Percentiles rank a stretch among this genome's conserved stretches.
Evolutionary conservation across 352 stramenopile species (phyloP).

Genomic region (Pseudoperonospora humuli): DNA sequence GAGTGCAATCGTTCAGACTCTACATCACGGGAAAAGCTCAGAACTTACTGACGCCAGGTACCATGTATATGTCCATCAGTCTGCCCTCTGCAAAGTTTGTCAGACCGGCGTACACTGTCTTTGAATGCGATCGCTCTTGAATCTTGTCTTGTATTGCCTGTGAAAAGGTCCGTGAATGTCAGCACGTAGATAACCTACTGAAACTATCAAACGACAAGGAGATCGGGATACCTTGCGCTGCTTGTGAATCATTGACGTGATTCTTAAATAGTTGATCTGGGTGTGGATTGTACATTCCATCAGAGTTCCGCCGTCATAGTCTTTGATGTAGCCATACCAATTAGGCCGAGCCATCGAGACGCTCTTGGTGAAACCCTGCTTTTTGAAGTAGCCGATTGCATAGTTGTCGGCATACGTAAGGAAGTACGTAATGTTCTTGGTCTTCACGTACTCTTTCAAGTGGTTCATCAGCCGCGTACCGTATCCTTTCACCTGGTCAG

Average conservation of each 20-base stretch:
- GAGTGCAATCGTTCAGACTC: background rate
- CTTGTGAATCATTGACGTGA: slow-evolving; percentile 91
- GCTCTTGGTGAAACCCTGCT: slow-evolving; percentile 90
- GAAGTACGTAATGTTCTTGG: slow-evolving; percentile 89
- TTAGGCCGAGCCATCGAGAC: slow-evolving; percentile 79
- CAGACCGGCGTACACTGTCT: slow-evolving; percentile 69
- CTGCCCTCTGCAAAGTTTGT: slow-evolving; percentile 68
- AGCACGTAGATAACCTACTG: background rate
- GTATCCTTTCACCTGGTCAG: slow-evolving; percentile 95
- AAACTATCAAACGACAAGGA: background rate
- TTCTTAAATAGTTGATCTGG: slow-evolving; percentile 94
- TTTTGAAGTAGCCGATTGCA: slow-evolving; percentile 98
- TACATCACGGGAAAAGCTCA: background rate
- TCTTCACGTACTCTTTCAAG: slow-evolving; percentile 95
- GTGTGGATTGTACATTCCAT: slow-evolving; percentile 99
- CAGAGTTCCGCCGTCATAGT: slow-evolving; percentile 98
- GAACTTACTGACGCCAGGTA: slow-evolving; percentile 79
- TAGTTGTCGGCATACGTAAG: slow-evolving; percentile 99
- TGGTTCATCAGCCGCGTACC: slow-evolving; percentile 99
- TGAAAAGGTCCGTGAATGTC: slow-evolving; percentile 2
- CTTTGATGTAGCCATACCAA: slow-evolving; percentile 99
- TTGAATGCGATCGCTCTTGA: slow-evolving; percentile 57
- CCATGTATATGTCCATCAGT: slow-evolving; percentile 83
- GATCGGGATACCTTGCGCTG: slow-evolving; percentile 85
- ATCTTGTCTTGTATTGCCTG: slow-evolving; percentile 82